Percentiles rank a stretch among this genome's conserved stretches.
Conservation (phyloP, 805 yeast species). For the Wickerhamomyces subpelliculosus region DNA sequence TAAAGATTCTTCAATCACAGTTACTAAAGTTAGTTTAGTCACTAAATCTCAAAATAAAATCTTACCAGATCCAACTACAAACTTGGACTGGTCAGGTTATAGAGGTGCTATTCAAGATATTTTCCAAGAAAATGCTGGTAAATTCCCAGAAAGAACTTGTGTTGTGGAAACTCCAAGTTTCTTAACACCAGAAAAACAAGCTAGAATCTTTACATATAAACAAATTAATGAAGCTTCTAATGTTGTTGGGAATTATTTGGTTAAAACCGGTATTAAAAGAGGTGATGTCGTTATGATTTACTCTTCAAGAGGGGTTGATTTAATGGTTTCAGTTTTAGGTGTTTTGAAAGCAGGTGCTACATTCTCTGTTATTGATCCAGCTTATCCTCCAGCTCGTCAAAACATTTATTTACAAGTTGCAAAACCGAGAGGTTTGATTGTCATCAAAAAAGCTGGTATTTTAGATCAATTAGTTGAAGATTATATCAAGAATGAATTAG, state of each 20-base stretch:
- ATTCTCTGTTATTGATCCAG: conserved; percentile 97
- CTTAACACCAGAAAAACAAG: conserved; percentile 38
- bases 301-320: conserved; percentile 95
- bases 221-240: conserved; percentile 93
- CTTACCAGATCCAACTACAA: conserved; percentile 82
- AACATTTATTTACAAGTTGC: conserved; percentile 91
- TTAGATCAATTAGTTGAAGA: conserved; percentile 73
- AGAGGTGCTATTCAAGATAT: conserved; percentile 97
- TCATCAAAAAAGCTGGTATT: conserved; percentile 83
- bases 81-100: conserved; percentile 85
- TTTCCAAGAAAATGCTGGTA: conserved; percentile 78
- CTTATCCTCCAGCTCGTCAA: conserved; percentile 98
- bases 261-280: conserved; percentile 69
- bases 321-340: conserved; percentile 96
- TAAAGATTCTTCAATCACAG: conserved; percentile 29
- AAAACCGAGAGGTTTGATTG: conserved; percentile 84
- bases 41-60: conserved; percentile 54
- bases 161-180: conserved; percentile 87
- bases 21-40: conserved; percentile 60
- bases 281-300: conserved; percentile 98
- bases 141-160: conserved; percentile 81
- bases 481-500: conserved; percentile 66
- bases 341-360: conserved; percentile 98
- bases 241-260: conserved; percentile 83
- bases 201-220: conserved; percentile 73